Evolutionary conservation across 805 yeast species (phyloP).

Genomic region (Sugiyamaella smithiae): DNA sequence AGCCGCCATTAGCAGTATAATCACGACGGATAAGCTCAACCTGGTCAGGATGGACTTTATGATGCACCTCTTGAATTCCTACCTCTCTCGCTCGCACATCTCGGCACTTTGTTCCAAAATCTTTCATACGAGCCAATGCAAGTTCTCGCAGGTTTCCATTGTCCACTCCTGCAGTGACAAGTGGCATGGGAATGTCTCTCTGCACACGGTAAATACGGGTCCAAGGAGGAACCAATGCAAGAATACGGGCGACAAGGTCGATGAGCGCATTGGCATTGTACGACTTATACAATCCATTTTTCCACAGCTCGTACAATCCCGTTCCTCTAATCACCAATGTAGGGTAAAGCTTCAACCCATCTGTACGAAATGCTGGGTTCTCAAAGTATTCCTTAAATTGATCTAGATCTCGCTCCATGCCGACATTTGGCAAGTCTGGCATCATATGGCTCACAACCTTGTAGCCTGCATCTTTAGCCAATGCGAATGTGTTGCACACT

Average conservation of each 20-base stretch:
- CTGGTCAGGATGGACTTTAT: slow-evolving; percentile 94
- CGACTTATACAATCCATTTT: slow-evolving; percentile 88
- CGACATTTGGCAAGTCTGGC: slow-evolving; percentile 99
- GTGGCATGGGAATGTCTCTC: slow-evolving; percentile 98
- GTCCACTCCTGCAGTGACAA: slow-evolving; percentile 96
- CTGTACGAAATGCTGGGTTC: slow-evolving; percentile 95
- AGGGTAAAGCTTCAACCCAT: slow-evolving; percentile 93
- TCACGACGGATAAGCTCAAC: slow-evolving; percentile 94
- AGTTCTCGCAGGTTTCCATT: slow-evolving; percentile 94
- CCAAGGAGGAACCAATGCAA: slow-evolving; percentile 99
- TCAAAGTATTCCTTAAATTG: slow-evolving; percentile 96
- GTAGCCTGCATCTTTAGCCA: slow-evolving; percentile 97
- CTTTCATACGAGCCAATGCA: slow-evolving; percentile 96
- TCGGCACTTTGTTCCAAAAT: slow-evolving; percentile 92
- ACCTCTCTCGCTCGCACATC: slow-evolving; percentile 98
- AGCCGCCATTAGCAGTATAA: slow-evolving; percentile 95
- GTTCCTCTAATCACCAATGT: slow-evolving; percentile 97
- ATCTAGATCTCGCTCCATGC: slow-evolving; percentile 95
- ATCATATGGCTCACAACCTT: slow-evolving; percentile 98
- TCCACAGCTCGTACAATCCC: slow-evolving; percentile 96
- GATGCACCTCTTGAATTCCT: slow-evolving; percentile 97
- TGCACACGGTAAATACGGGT: slow-evolving; percentile 97
- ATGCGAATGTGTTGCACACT: slow-evolving; percentile 91
- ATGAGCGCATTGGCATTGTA: slow-evolving; percentile 92
- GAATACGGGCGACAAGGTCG: slow-evolving; percentile 90